Evolutionary conservation across 495 filamentous ascomycete genomes (phyloP), one percentile per base, ranked within the genome.

Genomic region (Penicillium roqueforti): DNA sequence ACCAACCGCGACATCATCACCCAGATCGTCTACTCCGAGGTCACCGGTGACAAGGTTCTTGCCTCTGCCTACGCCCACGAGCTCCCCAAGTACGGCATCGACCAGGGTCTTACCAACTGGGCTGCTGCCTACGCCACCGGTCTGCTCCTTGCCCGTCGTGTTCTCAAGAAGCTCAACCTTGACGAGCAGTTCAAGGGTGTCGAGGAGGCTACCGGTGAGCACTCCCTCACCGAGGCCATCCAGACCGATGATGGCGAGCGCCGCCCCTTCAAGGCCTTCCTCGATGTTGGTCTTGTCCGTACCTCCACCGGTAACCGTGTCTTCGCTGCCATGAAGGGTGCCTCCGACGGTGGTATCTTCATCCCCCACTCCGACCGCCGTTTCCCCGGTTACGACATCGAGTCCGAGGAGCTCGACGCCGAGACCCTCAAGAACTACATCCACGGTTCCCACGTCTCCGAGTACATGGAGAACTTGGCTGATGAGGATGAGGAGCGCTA

Each of bases 401-500:
- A 99, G 81, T 73, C 77, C 65, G 90, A 99, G 83, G 92, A 97
- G 82, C 89, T 99, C 65, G 93, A 99, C 62, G 85, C 92, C 63
- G 93, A 99, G 72, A 87, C 83, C 56, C 87, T 99, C 68, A 88
- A 92, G 82, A 96, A 92, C 82, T 97, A 99, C 86, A 99, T 99
- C 83, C 88, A 91, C 71, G 95, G 84, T 71, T 92, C 93, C 47
- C 93, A 99, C 83, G 87, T 99, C 59, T 89, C 91, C 57, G 93
- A 99, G 84, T 99, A 97, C 83, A 99, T 99, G 93, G 93, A 99
- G 87, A 92, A 85, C 39, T 88, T 99, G 61, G 95, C 95, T 72
- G 93, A 99, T 72, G 93, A 99, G 73, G 93, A 99, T 73, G 93
- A 99, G 87, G 93, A 99, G 83, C 91, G 93, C 73, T 99, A 89